Evolutionary conservation across 2,329 filamentous ascomycete species (phyloP).

Genomic region (Colletotrichum horii): DNA sequence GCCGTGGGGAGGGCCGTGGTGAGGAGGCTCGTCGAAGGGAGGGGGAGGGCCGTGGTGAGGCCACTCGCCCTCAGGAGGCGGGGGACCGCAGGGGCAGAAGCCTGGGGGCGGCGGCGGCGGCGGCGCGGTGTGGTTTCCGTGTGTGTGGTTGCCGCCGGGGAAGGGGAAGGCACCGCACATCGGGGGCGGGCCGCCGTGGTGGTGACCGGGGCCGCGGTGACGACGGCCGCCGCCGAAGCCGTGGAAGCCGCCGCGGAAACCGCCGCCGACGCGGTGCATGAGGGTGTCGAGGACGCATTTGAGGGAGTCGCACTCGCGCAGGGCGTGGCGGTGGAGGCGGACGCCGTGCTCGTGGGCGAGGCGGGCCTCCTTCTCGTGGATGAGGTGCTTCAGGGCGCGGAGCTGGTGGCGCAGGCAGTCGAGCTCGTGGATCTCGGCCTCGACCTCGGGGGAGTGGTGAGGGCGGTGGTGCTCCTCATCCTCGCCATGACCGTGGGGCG

Average conservation of each 20-base stretch:
- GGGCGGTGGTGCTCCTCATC: slow-evolving; percentile 9
- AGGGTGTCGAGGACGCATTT: slow-evolving; percentile 48
- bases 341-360: slow-evolving; percentile 40
- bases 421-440: slow-evolving; percentile 49
- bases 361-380: slow-evolving; percentile 46
- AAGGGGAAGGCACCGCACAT: slow-evolving; percentile 25
- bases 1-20: slow-evolving; percentile 23
- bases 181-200: background rate
- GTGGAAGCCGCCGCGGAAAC: slow-evolving; percentile 1
- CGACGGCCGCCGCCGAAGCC: background rate
- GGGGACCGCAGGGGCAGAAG: slow-evolving; percentile 33
- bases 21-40: slow-evolving; percentile 10
- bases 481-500: background rate
- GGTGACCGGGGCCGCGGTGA: background rate
- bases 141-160: slow-evolving; percentile 26
- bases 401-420: slow-evolving; percentile 47
- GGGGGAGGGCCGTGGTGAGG: slow-evolving; percentile 27
- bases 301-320: slow-evolving; percentile 43
- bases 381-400: slow-evolving; percentile 44
- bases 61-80: slow-evolving; percentile 25
- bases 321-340: slow-evolving; percentile 20
- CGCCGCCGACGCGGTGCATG: slow-evolving; percentile 40
- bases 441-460: slow-evolving; percentile 33
- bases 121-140: slow-evolving; percentile 27
- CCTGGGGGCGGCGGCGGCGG: slow-evolving; percentile 27